Conservation (phyloP, 805 yeast species). For the Kazachstania viticola region DNA sequence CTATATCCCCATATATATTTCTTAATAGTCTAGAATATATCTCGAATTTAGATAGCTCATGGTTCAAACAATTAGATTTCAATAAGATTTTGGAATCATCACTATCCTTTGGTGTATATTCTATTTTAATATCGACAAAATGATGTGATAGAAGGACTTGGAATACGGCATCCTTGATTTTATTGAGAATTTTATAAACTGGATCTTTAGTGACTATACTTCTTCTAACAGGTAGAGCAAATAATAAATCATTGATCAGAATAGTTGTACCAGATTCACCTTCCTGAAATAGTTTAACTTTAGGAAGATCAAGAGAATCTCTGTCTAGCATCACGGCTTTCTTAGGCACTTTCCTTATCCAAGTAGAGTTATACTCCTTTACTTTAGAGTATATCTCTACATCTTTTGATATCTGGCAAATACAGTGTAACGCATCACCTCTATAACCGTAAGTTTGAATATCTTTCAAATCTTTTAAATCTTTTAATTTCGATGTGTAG, state of each 20-base stretch:
- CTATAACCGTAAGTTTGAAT: constrained; percentile 51
- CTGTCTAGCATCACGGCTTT: constrained; percentile 3
- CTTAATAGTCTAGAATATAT: constrained; percentile 1
- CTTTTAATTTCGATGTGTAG: constrained; percentile 43
- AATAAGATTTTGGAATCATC: constrained; percentile 2
- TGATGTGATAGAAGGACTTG: constrained; percentile 14
- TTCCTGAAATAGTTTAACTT: constrained; percentile 1
- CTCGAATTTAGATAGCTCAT: neutral
- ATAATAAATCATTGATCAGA: constrained; percentile 11
- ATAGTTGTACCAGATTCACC: constrained; percentile 13
- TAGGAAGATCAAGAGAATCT: neutral
- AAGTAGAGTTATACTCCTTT: constrained; percentile 19
- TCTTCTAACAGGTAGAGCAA: constrained; percentile 21
- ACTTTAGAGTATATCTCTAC: constrained; percentile 39
- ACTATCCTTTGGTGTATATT: constrained; percentile 2
- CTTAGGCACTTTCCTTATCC: constrained; percentile 13
- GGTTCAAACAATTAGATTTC: constrained; percentile 2
- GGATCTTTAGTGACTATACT: constrained; percentile 9
- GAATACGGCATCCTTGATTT: constrained; percentile 12
- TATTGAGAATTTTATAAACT: constrained; percentile 3
- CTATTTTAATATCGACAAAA: constrained; percentile 5
- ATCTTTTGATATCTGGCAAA: constrained; percentile 37
- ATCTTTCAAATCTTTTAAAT: constrained; percentile 28
- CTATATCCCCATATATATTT: constrained; percentile 10
- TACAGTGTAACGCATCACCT: constrained; percentile 56